These are phyloP conservation scores for Amyloporia xantha DNA, from an alignment of 768 basidiomycete species.

Conservation along the genomic window DNA sequence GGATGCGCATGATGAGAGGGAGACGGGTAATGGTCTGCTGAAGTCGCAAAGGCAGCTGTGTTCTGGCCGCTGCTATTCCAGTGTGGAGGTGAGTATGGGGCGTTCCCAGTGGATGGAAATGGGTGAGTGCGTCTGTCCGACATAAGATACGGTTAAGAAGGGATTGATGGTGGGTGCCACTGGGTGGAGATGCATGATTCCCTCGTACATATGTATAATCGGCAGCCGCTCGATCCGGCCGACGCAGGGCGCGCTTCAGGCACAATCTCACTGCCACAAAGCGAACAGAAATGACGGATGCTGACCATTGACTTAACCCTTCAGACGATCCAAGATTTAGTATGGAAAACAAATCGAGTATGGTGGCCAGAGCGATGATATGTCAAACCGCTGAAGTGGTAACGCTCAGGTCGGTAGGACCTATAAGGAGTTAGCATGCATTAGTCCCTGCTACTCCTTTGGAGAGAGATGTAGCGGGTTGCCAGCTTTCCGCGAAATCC, in stretches of 20 bases:
- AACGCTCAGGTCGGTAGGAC: constrained; percentile 12
- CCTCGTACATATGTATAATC: constrained; percentile 14
- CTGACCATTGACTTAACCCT: not conserved
- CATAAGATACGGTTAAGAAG: constrained; percentile 10
- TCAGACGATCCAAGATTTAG: not conserved
- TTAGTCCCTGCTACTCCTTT: not conserved
- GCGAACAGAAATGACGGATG: constrained; percentile 6
- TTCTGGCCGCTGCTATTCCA: constrained; percentile 11
- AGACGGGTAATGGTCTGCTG: constrained; percentile 13
- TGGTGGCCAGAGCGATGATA: constrained; percentile 15
- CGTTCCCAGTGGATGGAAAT: constrained; percentile 11
- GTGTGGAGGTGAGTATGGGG: constrained; percentile 11
- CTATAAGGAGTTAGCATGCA: constrained; percentile 13
- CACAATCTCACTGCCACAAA: constrained; percentile 23
- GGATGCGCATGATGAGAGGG: constrained; percentile 12
- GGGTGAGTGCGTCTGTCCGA: constrained; percentile 18
- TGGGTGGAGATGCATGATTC: not conserved
- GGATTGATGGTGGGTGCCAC: constrained; percentile 2
- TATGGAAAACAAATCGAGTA: constrained; percentile 15
- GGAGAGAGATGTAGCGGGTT: not conserved
- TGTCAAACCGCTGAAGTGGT: constrained; percentile 18
- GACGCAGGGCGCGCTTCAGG: constrained; percentile 12
- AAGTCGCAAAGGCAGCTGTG: constrained; percentile 10
- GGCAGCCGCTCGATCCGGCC: constrained; percentile 8
- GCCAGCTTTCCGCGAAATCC: constrained; percentile 10